Base-by-base conservation (phyloP, 1,284 basidiomycete genomes). In the Trametes hirsuta region DNA sequence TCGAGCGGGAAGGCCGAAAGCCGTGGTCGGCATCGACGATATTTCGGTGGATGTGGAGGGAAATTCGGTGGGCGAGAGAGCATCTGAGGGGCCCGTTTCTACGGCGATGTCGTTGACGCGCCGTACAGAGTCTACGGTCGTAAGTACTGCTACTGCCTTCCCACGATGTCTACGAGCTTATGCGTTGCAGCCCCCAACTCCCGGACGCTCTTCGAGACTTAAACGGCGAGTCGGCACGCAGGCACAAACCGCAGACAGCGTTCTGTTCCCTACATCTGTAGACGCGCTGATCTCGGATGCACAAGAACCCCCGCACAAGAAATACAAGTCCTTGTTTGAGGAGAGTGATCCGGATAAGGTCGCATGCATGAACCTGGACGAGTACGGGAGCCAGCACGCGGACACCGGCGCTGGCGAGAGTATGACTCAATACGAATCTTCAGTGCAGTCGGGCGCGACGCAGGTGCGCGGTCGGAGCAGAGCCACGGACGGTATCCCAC, bases 241-340 rank as follows among this genome's bases (percentile, higher is more conserved):
- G 25, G 62, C 68, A 9, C 64, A 51, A 53, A 49, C 55, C 12
- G 47, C 46, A 2, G 34, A 61, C 36, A 58, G 55, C 57, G 34
- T 53, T 48, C 58, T 72, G 21, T 48, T 68, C 47, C 56, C 66
- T 25, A 59, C 46, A 22, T 55, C 66, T 6, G 61, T 68, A 3
- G 64, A 69, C 47, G 47, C 65, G 9, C 69, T 72, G 62, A 66
- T 59, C 24, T 66, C 55, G 3, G 72, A 75, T 48, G 79, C 53
- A 1, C 74, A 75, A 56, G 82, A 87, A 64, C 84, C 87, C 0
- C 81, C 85, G 2, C 72, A 84, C 22, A 90, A 90, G 69, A 88
- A 84, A 68, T 90, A 86, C 74, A 88, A 84, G 67, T 83, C 83
- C 0, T 76, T 91, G 3, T 91, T 89, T 62, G 88, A 91, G 12